phyloP scores from a whole-genome alignment of 73 alveolate genomes.

The Paramecium bursaria region DNA sequence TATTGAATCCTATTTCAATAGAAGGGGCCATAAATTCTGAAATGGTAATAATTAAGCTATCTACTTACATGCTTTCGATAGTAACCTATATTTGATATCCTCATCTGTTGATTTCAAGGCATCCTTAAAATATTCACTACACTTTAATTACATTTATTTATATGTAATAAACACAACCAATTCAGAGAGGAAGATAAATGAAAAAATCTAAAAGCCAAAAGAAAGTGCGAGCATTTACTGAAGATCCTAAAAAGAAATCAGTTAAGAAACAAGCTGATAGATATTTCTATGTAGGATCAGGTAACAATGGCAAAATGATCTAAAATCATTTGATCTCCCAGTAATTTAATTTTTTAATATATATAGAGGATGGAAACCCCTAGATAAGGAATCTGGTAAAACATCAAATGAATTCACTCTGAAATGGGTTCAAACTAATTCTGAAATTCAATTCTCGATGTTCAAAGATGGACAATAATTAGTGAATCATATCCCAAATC shows the following conservation, averaged over 20 bases:
- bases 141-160: not conserved
- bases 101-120: not conserved
- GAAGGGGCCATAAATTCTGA: not conserved
- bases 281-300: constrained; percentile 22
- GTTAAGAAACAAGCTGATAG: not conserved
- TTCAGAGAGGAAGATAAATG: constrained; percentile 36
- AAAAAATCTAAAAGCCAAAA: constrained; percentile 27
- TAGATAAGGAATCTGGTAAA: constrained; percentile 63
- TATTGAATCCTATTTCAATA: not conserved
- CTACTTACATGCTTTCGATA: not conserved
- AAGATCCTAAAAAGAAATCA: constrained; percentile 52
- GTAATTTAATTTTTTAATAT: constrained; percentile 8
- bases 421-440: constrained; percentile 69
- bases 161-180: constrained; percentile 30
- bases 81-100: too few relatives aligned
- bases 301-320: constrained; percentile 56
- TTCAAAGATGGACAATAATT: constrained; percentile 66
- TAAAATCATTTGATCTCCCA: constrained; percentile 32
- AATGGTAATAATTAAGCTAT: not conserved
- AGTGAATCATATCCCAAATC: constrained; percentile 63
- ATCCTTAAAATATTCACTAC: not conserved
- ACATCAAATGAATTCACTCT: constrained; percentile 62
- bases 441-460: constrained; percentile 60
- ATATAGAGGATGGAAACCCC: constrained; percentile 69
- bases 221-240: constrained; percentile 28